Conservation (phyloP, 352 stramenopile species). For the Aphanomyces euteiches region DNA sequence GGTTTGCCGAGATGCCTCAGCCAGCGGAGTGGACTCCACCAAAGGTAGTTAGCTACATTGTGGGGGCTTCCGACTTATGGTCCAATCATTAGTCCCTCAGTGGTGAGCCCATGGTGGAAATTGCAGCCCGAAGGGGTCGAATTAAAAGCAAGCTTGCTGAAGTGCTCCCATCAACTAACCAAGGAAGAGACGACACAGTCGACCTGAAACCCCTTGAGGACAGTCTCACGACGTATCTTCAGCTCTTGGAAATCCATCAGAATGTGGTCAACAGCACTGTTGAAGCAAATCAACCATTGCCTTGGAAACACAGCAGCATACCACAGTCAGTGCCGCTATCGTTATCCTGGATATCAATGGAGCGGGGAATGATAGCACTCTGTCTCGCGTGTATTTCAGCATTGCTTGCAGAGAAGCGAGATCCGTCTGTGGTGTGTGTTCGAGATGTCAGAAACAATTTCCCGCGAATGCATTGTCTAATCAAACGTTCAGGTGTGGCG, state of each 20-base stretch:
- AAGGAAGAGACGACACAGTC: background rate
- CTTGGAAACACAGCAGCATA: background rate
- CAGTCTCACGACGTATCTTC: background rate
- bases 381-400: background rate
- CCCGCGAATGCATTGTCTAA: background rate
- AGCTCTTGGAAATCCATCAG: background rate
- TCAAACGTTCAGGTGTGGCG: slow-evolving; percentile 10
- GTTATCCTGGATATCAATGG: background rate
- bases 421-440: background rate
- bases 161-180: background rate
- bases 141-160: background rate
- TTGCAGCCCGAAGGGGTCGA: background rate
- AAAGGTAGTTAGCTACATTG: background rate
- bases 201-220: background rate
- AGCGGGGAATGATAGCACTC: slow-evolving; percentile 9
- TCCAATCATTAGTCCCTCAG: background rate
- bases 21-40: background rate
- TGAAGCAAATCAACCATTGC: slow-evolving; percentile 1
- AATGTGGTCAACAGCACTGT: background rate
- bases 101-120: background rate
- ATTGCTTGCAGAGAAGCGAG: background rate
- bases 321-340: background rate
- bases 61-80: background rate
- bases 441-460: background rate
- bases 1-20: slow-evolving; percentile 16